Evolutionary conservation across 768 basidiomycete species (phyloP), one percentile per base, ranked within the genome.

Genomic region (Mycena vitilis): DNA sequence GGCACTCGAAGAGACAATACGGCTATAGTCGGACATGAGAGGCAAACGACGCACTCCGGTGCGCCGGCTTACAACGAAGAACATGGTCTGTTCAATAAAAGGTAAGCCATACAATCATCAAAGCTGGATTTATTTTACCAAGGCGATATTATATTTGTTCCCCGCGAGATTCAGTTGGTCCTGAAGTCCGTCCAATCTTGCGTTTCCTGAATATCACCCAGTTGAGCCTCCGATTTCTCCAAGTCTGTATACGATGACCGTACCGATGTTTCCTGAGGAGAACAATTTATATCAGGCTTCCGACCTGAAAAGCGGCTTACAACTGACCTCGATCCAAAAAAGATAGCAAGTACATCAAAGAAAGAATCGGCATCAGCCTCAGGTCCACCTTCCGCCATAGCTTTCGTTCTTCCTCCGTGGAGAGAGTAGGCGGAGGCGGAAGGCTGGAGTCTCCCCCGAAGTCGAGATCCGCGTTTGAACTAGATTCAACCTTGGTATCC

Each of bases 1-100:
- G 91, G 66, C 87, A 89, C 80, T 92, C 91, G 65, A 89, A 90
- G 52, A 87, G 78, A 73, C 88, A 89, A 69, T 87, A 88, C 13
- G 86, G 86, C 88, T 87, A 66, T 55, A 40, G 2, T 13, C 38
- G n/a, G 45, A 22, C 25, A 61, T 54, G 15, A 61, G 22, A 54
- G 37, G 16, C 38, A 9, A 25, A 62, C 16, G 9, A 12, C 42
- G 57, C 8, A 30, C 13, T 9, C 9, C 22, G 44, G 23, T 20
- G 34, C 23, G 25, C 88, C 30, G 30, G 30, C 30, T 62, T 73
- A 91, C 90, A 42, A 92, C 84, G 74, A 91, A 91, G 73, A 85
- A 92, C 86, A 89, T 88, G 0, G 89, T 91, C 89, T 91, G 60
- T 10, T 34, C n/a, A 52, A 13, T 7, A 36, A 30, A 20, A 52